phyloP scores from a whole-genome alignment of 2,329 filamentous ascomycete genomes.

The Colletotrichum sojae region DNA sequence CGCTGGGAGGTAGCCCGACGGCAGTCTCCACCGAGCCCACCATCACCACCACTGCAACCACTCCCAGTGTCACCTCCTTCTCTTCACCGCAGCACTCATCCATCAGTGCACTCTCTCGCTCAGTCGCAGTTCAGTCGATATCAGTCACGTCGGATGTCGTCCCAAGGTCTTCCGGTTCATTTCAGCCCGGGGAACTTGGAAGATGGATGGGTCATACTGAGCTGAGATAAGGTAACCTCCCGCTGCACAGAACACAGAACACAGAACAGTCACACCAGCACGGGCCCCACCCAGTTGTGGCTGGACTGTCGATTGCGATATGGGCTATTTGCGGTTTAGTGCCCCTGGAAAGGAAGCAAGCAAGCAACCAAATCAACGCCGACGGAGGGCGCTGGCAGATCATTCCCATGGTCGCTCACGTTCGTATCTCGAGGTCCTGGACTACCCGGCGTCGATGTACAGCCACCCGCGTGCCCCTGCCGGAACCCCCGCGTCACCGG shows the following conservation, averaged over 20 bases:
- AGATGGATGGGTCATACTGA: too few relatives aligned
- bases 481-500: constrained; percentile 3
- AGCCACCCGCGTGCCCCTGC: constrained; percentile 9
- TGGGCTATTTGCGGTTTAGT: constrained; percentile 27
- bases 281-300: constrained; percentile 30
- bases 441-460: constrained; percentile 20
- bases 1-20: neutral
- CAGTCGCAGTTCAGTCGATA: neutral
- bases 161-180: neutral
- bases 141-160: constrained; percentile 17
- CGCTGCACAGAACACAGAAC: too few relatives aligned
- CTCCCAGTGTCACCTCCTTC: neutral
- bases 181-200: too few relatives aligned
- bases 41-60: neutral
- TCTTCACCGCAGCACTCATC: neutral
- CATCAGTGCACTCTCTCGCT: neutral
- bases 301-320: neutral
- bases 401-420: too few relatives aligned
- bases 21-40: neutral
- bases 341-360: constrained; percentile 3
- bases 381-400: too few relatives aligned
- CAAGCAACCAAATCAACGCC: neutral
- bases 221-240: too few relatives aligned
- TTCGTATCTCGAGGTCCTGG: constrained; percentile 16
- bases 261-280: constrained; percentile 23